Evolutionary conservation across 2,329 filamentous ascomycete genomes (phyloP).

Genomic region (Ceratocystis cacaofunesta): DNA sequence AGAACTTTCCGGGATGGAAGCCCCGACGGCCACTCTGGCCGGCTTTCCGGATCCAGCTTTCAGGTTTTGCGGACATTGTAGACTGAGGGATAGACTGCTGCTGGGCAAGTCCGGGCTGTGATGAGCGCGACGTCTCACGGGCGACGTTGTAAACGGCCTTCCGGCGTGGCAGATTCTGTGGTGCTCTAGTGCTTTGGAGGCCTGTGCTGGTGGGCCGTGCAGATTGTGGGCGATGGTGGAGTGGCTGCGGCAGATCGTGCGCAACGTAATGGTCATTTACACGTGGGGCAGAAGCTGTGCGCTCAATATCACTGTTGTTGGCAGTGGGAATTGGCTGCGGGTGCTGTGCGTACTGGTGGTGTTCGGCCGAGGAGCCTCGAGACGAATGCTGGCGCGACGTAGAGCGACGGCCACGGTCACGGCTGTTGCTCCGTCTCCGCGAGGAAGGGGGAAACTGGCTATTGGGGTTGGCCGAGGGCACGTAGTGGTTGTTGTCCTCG

Average conservation of each 20-base stretch:
- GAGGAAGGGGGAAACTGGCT: neutral
- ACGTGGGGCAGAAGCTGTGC: neutral
- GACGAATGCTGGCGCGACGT: neutral
- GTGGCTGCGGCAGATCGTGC: neutral
- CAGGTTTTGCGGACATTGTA: neutral
- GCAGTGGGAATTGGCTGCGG: neutral
- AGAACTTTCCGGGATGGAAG: conserved; percentile 30
- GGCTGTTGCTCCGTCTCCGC: neutral
- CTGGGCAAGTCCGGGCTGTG: neutral
- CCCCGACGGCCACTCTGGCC: conserved; percentile 33
- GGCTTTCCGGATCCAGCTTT: conserved; percentile 6
- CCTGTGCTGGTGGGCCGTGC: neutral
- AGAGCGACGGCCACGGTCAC: neutral
- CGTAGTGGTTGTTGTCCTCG: neutral
- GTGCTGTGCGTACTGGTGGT: neutral
- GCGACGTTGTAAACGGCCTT: neutral
- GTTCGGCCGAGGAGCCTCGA: neutral
- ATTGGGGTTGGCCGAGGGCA: neutral
- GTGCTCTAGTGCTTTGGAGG: neutral
- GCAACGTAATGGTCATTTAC: neutral
- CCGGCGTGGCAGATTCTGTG: neutral
- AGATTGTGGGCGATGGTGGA: neutral
- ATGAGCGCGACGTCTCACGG: neutral
- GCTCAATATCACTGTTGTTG: neutral
- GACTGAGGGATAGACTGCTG: neutral